Evolutionary conservation across 139 green algal genomes (phyloP).

Genomic region (Mesostigma viride): DNA sequence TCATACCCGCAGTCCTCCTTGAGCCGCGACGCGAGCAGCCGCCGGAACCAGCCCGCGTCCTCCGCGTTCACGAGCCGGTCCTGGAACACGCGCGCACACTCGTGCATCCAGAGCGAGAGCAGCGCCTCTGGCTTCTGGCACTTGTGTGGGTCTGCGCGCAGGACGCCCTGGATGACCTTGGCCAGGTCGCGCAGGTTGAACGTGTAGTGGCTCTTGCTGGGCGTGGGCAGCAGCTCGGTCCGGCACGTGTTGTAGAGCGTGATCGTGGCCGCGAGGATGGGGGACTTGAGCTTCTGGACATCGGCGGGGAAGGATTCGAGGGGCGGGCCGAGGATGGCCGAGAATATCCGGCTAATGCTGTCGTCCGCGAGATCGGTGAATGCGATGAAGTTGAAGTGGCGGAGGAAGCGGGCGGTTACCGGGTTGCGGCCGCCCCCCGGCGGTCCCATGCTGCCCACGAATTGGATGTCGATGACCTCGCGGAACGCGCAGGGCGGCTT

Average conservation of each 20-base stretch:
- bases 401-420: conserved; percentile 31
- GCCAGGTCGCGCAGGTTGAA: conserved; percentile 68
- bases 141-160: conserved; percentile 44
- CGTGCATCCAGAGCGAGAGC: conserved; percentile 57
- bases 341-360: conserved; percentile 49
- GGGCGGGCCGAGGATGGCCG: conserved; percentile 51
- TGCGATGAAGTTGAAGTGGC: conserved; percentile 41
- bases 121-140: conserved; percentile 26
- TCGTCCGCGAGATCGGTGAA: conserved; percentile 60
- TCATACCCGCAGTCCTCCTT: conserved; percentile 19
- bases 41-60: conserved; percentile 56
- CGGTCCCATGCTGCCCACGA: conserved; percentile 38
- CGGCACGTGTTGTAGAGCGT: conserved; percentile 55
- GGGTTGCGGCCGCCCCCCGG: conserved; percentile 38
- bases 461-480: conserved; percentile 52
- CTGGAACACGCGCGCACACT: conserved; percentile 54
- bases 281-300: conserved; percentile 27
- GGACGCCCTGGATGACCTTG: conserved; percentile 55
- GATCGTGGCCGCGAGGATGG: conserved; percentile 43
- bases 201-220: conserved; percentile 58
- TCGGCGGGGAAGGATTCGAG: conserved; percentile 10
- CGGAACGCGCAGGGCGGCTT: conserved; percentile 46
- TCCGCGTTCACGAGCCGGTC: conserved; percentile 62
- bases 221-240: conserved; percentile 55
- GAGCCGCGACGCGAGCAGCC: conserved; percentile 13